phyloP scores from a whole-genome alignment of 2,329 filamentous ascomycete genomes.

The Phyllosticta capitalensis region DNA sequence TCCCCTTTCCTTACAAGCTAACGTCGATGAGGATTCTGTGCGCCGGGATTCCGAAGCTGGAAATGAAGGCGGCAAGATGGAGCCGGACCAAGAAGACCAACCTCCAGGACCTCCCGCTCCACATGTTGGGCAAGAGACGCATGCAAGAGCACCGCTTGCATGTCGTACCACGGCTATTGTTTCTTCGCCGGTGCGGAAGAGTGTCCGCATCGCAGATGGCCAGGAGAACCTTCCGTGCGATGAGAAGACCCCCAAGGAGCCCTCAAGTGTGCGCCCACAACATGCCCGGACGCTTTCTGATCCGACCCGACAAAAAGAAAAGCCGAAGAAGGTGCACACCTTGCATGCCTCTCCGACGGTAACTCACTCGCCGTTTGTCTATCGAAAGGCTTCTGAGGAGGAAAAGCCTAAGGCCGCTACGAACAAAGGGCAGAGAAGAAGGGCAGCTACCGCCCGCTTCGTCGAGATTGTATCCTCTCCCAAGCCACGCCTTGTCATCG shows the following conservation, averaged over 20 bases:
- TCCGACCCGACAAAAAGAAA: not conserved
- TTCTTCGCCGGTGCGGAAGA: not conserved
- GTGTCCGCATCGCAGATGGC: not conserved
- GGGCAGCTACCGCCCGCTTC: not conserved
- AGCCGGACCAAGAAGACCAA: not conserved
- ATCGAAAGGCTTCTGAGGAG: constrained; percentile 16
- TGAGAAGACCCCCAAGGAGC: not conserved
- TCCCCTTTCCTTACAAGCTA: not conserved
- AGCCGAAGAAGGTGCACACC: constrained; percentile 9
- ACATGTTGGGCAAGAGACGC: not conserved
- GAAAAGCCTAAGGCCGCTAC: not conserved
- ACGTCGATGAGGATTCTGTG: not conserved
- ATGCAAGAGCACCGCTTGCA: not conserved
- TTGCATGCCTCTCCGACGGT: constrained; percentile 18
- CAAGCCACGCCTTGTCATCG: no score
- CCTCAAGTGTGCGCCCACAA: not conserved
- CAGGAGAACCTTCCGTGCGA: not conserved
- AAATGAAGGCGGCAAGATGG: not conserved
- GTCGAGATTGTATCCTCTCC: not conserved
- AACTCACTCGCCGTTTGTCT: constrained; percentile 19
- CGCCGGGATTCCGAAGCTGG: not conserved
- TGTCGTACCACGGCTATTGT: not conserved
- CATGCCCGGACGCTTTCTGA: not conserved
- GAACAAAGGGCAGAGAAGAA: not conserved
- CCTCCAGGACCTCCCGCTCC: not conserved